Evolutionary conservation across 179 eudicot species (phyloP).

Genomic region (Beta corolliflora): DNA sequence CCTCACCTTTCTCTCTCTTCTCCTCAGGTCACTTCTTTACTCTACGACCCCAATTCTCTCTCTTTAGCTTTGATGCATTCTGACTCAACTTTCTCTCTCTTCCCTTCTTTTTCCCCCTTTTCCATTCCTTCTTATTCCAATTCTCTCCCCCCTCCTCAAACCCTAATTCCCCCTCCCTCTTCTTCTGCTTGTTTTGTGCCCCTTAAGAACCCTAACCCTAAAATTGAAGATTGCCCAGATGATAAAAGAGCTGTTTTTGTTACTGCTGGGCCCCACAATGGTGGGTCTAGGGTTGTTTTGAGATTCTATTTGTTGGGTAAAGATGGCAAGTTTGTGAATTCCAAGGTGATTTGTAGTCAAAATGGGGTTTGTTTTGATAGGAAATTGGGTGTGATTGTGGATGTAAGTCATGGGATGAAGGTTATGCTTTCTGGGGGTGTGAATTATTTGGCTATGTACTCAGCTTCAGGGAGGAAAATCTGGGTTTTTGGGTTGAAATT

Average conservation of each 20-base stretch:
- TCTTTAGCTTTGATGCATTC: conserved; percentile 69
- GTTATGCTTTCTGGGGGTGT: conserved; percentile 50
- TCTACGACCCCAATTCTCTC: conserved; percentile 58
- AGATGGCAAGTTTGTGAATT: conserved; percentile 40
- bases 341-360: conserved; percentile 53
- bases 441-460: conserved; percentile 78
- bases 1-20: conserved; percentile 40
- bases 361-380: conserved; percentile 49
- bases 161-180: conserved; percentile 47
- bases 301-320: conserved; percentile 55
- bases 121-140: conserved; percentile 16
- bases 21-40: conserved; percentile 44
- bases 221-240: conserved; percentile 23
- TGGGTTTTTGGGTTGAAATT: conserved; percentile 65
- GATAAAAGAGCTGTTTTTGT: conserved; percentile 42
- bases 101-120: conserved; percentile 47
- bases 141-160: conserved; percentile 44
- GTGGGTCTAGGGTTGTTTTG: conserved; percentile 53
- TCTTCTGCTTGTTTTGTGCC: conserved; percentile 68
- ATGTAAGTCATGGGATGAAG: conserved; percentile 60
- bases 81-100: conserved; percentile 73
- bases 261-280: conserved; percentile 50
- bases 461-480: conserved; percentile 51
- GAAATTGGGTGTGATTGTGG: conserved; percentile 56
- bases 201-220: conserved; percentile 33